These are phyloP conservation scores for Fusarium lyarnte DNA, from an alignment of 2,329 filamentous ascomycete species.

Conservation along the genomic window DNA sequence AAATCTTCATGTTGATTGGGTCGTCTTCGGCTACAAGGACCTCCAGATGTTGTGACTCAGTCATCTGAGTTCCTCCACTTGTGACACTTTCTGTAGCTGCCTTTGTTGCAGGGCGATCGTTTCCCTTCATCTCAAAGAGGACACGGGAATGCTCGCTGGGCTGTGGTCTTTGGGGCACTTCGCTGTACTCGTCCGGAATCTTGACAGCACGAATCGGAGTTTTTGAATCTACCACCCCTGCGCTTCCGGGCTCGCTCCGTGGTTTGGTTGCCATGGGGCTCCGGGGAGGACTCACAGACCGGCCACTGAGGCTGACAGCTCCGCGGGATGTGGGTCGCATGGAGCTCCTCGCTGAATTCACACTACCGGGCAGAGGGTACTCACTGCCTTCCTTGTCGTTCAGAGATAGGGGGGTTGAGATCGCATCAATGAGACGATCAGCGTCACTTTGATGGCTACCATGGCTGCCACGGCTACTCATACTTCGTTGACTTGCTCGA, in stretches of 20 bases:
- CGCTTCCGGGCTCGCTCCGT: slow-evolving; percentile 46
- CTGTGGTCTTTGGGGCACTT: slow-evolving; percentile 47
- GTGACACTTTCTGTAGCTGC: slow-evolving; percentile 38
- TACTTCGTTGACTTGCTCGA: slow-evolving; percentile 46
- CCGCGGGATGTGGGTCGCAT: slow-evolving; percentile 10
- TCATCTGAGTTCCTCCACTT: slow-evolving; percentile 31
- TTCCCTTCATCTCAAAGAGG: slow-evolving; percentile 51
- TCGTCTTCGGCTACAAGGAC: slow-evolving; percentile 89
- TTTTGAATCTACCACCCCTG: slow-evolving; percentile 55
- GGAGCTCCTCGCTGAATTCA: slow-evolving; percentile 25
- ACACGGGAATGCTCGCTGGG: slow-evolving; percentile 47
- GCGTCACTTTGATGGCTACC: slow-evolving; percentile 69
- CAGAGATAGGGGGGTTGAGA: slow-evolving; percentile 66
- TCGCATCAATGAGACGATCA: slow-evolving; percentile 76
- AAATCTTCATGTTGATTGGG: slow-evolving; percentile 83
- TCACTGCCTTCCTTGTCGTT: slow-evolving; percentile 49
- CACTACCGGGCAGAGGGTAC: slow-evolving; percentile 36
- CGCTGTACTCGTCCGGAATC: slow-evolving; percentile 57
- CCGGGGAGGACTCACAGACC: slow-evolving; percentile 19
- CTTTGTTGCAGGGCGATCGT: slow-evolving; percentile 8
- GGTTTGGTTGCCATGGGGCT: slow-evolving; percentile 30
- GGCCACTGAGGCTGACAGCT: slow-evolving; percentile 5
- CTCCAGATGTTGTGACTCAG: slow-evolving; percentile 53
- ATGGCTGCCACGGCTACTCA: slow-evolving; percentile 53
- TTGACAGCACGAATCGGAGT: slow-evolving; percentile 59